Base-by-base conservation (phyloP, 2,329 filamentous ascomycete genomes). In the Celoporthe dispersa region DNA sequence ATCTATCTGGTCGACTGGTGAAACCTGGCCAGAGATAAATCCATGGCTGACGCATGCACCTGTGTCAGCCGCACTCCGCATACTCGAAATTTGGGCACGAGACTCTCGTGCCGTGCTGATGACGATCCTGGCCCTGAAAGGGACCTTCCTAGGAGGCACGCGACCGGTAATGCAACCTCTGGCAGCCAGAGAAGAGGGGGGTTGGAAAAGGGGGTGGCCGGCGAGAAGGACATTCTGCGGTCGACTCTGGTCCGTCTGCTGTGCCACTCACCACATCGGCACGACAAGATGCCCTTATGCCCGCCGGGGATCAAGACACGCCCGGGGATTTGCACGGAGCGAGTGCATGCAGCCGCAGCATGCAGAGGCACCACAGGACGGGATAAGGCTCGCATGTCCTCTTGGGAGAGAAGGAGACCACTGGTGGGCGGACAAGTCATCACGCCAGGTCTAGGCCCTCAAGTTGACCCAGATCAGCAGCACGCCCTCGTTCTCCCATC, bases 221-320 rank as follows among this genome's bases (percentile, higher is more conserved):
- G 33, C 3, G 8, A 35, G 7, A 22, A 37, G n/a, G 31, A 31
- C 31, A 60, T n/a, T 12, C 11, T 19, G 28, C 11, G 28, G 28
- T 57, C 28, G 28, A 8, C 53, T 31, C 53, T 57, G 25, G 28
- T 19, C 53, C 53, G 53, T 33, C 25, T 57, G 53, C 53, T 31
- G 53, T 57, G 53, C 53, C 53, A 57, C 53, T 57, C 53, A 57
- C 12, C 53, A 57, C 53, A 16, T 57, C 53, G 53, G 28, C 25
- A 57, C 9, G 53, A 57, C 25, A 16, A 16, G 28, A 31, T 31
- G 5, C 12, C 53, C 53, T 19, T 31, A 31, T 31, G 25, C 25
- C 53, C 25, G 53, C 53, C 53, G 53, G 53, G 51, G 53, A 68
- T 64, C 67, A 14, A 55, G 64, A 60, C 53, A 28, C 28, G 53